Evolutionary conservation across 2,329 filamentous ascomycete species (phyloP), one percentile per base, ranked within the genome.

Genomic region (Botrytis fragariae): DNA sequence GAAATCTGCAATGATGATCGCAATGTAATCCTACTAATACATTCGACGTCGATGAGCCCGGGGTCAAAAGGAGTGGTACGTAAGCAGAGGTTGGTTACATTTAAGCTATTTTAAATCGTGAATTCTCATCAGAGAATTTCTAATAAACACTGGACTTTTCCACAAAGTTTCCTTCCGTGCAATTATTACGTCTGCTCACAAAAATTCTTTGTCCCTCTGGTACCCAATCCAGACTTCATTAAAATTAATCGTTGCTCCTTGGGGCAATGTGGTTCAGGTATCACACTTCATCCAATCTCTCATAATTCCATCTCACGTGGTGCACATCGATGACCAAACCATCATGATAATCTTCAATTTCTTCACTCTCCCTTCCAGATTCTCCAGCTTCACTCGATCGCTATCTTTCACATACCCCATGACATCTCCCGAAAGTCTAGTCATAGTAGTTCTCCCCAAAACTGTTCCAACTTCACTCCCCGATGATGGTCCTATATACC

Each of bases 121-220:
- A 51, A 51, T 1, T n/a, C 22, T n/a, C 25, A 51, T n/a, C 12
- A n/a, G 10, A 51, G 12, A 14, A n/a, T 14, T 14, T 14, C 12
- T 10, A 1, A 1, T 10, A 4, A 22, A 48, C 0, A 25, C 8
- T 48, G 45, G 3, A 2, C 8, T 48, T 3, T 48, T 48, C 9
- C 3, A 48, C 9, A 4, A 14, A 14, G n/a, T 14, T 14, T 14
- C 12, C 4, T 3, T 6, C 0, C 12, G 4, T 16, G 1, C 2
- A 51, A n/a, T n/a, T n/a, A n/a, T 51, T 16, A 14, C 5, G 5
- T 54, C 51, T 54, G 14, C 5, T 1, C 51, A 29, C n/a, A n/a
- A 54, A n/a, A 1, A 54, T 2, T 54, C 1, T 54, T 54, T 29
- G 6, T 54, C n/a, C 0, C 14, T 54, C 3, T 29, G 6, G n/a